Evolutionary conservation across 2,329 filamentous ascomycete genomes (phyloP).

Genomic region (Acephala macrosclerotiorum): DNA sequence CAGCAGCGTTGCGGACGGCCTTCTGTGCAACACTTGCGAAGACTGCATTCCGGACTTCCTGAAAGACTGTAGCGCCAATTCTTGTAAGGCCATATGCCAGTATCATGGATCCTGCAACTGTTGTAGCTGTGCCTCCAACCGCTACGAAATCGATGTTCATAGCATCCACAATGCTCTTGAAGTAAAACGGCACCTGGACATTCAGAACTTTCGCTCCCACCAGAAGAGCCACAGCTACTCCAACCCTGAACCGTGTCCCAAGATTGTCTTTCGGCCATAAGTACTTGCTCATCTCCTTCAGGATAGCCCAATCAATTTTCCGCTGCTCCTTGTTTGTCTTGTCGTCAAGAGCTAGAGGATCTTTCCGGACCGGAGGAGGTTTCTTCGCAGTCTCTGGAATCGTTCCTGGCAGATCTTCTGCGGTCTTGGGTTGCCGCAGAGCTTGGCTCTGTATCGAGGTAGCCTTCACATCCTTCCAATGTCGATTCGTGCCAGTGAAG

Average conservation of each 20-base stretch:
- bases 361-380: slow-evolving; percentile 45
- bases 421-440: slow-evolving; percentile 31
- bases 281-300: slow-evolving; percentile 96
- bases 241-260: slow-evolving; percentile 84
- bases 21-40: slow-evolving; percentile 98
- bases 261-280: slow-evolving; percentile 92
- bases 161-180: slow-evolving; percentile 95
- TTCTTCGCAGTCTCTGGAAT: slow-evolving; percentile 38
- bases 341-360: slow-evolving; percentile 69
- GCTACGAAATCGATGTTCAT: slow-evolving; percentile 96
- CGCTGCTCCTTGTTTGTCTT: slow-evolving; percentile 85
- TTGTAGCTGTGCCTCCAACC: slow-evolving; percentile 86
- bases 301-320: slow-evolving; percentile 97
- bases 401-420: slow-evolving; percentile 33
- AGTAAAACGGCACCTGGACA: slow-evolving; percentile 98
- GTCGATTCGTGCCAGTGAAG: slow-evolving; percentile 40
- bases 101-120: slow-evolving; percentile 91
- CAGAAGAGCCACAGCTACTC: slow-evolving; percentile 82
- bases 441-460: slow-evolving; percentile 33
- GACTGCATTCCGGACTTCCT: slow-evolving; percentile 93
- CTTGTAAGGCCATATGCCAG: slow-evolving; percentile 90
- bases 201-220: slow-evolving; percentile 94
- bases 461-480: slow-evolving; percentile 35
- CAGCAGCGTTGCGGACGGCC: slow-evolving; percentile 88
- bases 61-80: slow-evolving; percentile 87